These are phyloP conservation scores for Astragalus membranaceus DNA, from an alignment of 306 rosid genomes.

Conservation along the genomic window DNA sequence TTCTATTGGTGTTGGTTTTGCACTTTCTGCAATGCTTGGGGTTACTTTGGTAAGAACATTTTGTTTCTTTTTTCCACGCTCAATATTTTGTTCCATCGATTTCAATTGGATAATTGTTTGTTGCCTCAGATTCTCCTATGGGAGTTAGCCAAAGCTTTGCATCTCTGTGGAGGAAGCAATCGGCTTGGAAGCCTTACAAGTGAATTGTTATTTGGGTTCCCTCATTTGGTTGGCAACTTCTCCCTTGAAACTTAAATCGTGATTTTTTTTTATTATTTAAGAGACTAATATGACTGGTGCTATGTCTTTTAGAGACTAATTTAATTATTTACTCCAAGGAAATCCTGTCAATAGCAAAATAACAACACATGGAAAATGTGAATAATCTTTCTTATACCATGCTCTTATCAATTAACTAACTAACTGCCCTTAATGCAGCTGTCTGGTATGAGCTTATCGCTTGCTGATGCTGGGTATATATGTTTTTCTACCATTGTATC, in stretches of 20 bases:
- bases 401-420: background rate
- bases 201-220: constrained; percentile 44
- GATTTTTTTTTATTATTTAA: background rate
- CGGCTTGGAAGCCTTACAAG: constrained; percentile 18
- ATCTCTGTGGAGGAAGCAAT: constrained; percentile 25
- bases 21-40: constrained; percentile 46
- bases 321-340: background rate
- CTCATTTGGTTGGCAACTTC: constrained; percentile 30
- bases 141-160: constrained; percentile 45
- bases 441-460: constrained; percentile 34
- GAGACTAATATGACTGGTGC: background rate
- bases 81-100: background rate
- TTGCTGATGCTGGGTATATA: constrained; percentile 47
- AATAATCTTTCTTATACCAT: constrained; percentile 2
- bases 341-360: background rate
- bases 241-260: background rate
- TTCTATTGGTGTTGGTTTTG: constrained; percentile 56
- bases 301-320: background rate
- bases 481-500: constrained; percentile 57
- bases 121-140: constrained; percentile 45
- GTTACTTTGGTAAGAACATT: constrained; percentile 29
- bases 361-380: too few relatives aligned
- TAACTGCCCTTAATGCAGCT: constrained; percentile 18
- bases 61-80: background rate
- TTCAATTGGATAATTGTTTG: background rate